Base-by-base conservation (phyloP, 202 grass and related monocot genomes). In the Digitaria exilis region DNA sequence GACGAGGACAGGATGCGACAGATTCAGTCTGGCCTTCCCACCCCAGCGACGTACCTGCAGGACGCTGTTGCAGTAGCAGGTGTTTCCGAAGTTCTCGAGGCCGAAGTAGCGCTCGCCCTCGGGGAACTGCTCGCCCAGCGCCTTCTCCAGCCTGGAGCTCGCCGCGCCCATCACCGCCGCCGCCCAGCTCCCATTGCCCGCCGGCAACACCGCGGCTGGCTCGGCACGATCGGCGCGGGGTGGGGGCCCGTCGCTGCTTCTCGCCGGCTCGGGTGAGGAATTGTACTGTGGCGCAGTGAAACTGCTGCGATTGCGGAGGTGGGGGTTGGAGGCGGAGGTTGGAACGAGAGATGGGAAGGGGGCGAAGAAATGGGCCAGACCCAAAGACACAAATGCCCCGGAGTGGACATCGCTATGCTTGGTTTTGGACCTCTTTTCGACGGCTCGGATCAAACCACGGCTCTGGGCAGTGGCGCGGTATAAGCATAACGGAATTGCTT, bases 1-100 rank as follows among this genome's bases (percentile, higher is more conserved):
- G 4, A 29, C 59, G 29, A 28, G 28, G 51, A 41, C 48, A 44
- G 19, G 45, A 39, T 7, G 46, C n/a, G 62, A 79, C 45, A 25
- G 71, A 72, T 71, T 41, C 41, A 17, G 65, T 9, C 2, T 7
- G 44, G 16, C 9, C 21, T 39, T 5, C 35, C 35, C 35, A 37
- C 35, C 55, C 2, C 11, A 22, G 11, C 51, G 63, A 3, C 44
- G 26, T 85, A 95, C 95, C 95, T 97, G 92, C 56, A 97, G 84
- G 81, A 97, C 92, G 90, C 95, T 97, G 83, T 97, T 97, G 90
- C 95, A 97, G 81, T 97, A 97, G 87, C 92, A 97, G 73, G 95
- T 97, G 87, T 97, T 97, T 29, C 95, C 92, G 79, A 97, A 97
- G 91, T 97, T 97, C 76, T 97, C 92, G 78, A 97, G 92, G 60